Percentiles rank a stretch among this genome's conserved stretches.
Conservation (phyloP, 129 eudicot species). For the Saussurea involucrata region DNA sequence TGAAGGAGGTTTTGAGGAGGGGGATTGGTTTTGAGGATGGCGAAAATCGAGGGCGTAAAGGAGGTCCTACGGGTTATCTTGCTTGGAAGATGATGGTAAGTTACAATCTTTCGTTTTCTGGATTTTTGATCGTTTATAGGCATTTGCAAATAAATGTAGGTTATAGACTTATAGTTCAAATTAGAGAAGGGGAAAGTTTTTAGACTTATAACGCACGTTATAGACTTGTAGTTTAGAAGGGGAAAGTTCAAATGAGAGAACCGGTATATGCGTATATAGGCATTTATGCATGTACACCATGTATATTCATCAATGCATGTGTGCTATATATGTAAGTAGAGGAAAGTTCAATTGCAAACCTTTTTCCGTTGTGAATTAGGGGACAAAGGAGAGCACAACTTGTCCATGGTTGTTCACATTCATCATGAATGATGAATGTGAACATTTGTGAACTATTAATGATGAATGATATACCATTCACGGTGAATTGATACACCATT, state of each 20-base stretch:
- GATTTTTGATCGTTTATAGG: neutral
- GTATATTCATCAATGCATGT: neutral
- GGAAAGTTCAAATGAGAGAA: neutral
- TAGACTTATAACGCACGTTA: neutral
- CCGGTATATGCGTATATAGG: neutral
- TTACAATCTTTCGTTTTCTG: neutral
- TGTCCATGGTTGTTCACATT: too few species aligned
- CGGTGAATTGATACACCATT: too few species aligned
- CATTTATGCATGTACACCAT: neutral
- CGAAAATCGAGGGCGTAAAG: slow-evolving; percentile 43
- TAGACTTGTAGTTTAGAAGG: neutral
- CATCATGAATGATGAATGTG: too few species aligned
- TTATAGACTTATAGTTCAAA: neutral
- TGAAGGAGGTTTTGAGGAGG: slow-evolving; percentile 72
- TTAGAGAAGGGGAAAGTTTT: neutral
- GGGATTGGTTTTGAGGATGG: slow-evolving; percentile 49
- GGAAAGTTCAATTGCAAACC: too few species aligned
- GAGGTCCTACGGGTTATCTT: slow-evolving; percentile 90
- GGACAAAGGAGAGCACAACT: too few species aligned
- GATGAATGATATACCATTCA: too few species aligned
- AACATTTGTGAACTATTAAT: too few species aligned
- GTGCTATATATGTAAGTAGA: too few species aligned
- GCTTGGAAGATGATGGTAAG: slow-evolving; percentile 99
- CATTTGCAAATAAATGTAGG: neutral
- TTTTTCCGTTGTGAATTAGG: too few species aligned